Evolutionary conservation across 306 rosid genomes (phyloP).

Genomic region (Vigna angularis): DNA sequence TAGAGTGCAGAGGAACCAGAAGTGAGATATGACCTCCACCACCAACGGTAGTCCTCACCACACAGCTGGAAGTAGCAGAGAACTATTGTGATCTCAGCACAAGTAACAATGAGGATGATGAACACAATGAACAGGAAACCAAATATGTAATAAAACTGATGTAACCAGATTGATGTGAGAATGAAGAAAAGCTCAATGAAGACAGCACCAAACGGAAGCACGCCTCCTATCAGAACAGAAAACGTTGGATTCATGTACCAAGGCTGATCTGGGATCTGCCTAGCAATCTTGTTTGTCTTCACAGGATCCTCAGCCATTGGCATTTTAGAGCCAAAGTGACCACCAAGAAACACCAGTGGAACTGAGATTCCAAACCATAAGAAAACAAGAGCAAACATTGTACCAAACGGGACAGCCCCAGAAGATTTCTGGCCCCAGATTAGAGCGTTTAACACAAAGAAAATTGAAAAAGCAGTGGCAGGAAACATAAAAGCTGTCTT

Average conservation of each 20-base stretch:
- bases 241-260: slow-evolving; percentile 86
- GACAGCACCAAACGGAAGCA: slow-evolving; percentile 94
- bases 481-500: slow-evolving; percentile 86
- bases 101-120: slow-evolving; percentile 82
- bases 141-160: slow-evolving; percentile 87
- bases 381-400: slow-evolving; percentile 92
- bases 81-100: slow-evolving; percentile 93
- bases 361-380: slow-evolving; percentile 98
- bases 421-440: slow-evolving; percentile 94
- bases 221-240: slow-evolving; percentile 79
- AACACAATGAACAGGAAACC: slow-evolving; percentile 90
- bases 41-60: slow-evolving; percentile 93
- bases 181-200: slow-evolving; percentile 96
- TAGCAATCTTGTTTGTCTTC: slow-evolving; percentile 82
- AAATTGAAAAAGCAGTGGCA: slow-evolving; percentile 65
- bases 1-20: slow-evolving; percentile 93
- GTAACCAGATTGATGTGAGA: slow-evolving; percentile 94
- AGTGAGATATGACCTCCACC: slow-evolving; percentile 97
- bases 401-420: slow-evolving; percentile 96
- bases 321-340: slow-evolving; percentile 74
- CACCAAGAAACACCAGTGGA: slow-evolving; percentile 80
- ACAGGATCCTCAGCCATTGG: slow-evolving; percentile 74
- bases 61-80: slow-evolving; percentile 99
- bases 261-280: slow-evolving; percentile 90
- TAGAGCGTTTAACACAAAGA: slow-evolving; percentile 83